These are phyloP conservation scores for Corynespora cassiicola DNA, from an alignment of 2,329 filamentous ascomycete genomes.

Conservation along the genomic window DNA sequence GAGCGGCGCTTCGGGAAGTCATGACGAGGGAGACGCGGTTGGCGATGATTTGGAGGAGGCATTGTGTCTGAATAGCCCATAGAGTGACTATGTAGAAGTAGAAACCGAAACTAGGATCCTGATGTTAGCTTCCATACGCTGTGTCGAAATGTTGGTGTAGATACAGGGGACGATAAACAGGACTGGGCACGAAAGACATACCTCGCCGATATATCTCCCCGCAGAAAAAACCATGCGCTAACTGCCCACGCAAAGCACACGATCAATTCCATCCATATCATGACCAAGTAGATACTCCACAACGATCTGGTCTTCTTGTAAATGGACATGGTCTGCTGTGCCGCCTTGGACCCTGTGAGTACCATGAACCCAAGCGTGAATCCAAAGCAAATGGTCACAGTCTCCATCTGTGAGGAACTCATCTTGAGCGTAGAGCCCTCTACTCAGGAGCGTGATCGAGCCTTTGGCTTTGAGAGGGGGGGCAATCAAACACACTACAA, in stretches of 20 bases:
- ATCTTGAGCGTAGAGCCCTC: too few species aligned
- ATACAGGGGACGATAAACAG: too few species aligned
- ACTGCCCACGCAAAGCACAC: conserved; percentile 49
- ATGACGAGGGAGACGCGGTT: conserved; percentile 57
- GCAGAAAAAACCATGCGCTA: conserved; percentile 50
- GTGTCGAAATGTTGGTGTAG: neutral
- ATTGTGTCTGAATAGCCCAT: conserved; percentile 56
- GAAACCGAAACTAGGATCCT: conserved; percentile 12
- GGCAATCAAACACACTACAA: too few species aligned
- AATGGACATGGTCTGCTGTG: conserved; percentile 40
- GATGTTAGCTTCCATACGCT: neutral
- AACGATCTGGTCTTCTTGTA: conserved; percentile 34
- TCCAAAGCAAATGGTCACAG: conserved; percentile 47
- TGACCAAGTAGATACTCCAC: conserved; percentile 44
- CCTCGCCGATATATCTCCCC: conserved; percentile 43
- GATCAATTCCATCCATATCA: conserved; percentile 56
- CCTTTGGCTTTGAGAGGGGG: too few species aligned
- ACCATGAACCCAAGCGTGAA: conserved; percentile 16
- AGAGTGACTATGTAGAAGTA: conserved; percentile 32
- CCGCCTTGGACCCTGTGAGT: conserved; percentile 42
- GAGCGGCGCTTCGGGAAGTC: conserved; percentile 39
- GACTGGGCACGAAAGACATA: conserved; percentile 14
- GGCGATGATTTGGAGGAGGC: conserved; percentile 59
- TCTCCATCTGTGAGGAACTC: conserved; percentile 20
- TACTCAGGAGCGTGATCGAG: too few species aligned